Conservation (phyloP, 352 stramenopile species). For the Phytophthora hibernalis region DNA sequence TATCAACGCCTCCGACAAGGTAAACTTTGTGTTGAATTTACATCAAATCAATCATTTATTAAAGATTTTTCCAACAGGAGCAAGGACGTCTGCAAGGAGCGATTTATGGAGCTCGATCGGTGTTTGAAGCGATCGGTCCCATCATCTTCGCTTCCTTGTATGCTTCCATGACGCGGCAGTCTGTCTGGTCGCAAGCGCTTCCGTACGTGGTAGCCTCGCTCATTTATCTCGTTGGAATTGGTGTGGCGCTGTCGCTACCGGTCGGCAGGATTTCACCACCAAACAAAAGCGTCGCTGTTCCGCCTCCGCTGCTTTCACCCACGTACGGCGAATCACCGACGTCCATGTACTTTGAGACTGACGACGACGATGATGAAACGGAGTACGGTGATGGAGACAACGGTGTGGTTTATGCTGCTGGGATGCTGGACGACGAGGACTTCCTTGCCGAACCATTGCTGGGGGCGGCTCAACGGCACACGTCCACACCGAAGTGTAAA, state of each 20-base stretch:
- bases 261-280: slow-evolving; percentile 23
- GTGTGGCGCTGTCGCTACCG: slow-evolving; percentile 56
- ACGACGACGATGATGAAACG: slow-evolving; percentile 48
- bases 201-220: slow-evolving; percentile 67
- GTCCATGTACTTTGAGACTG: slow-evolving; percentile 60
- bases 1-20: slow-evolving; percentile 56
- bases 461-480: slow-evolving; percentile 18
- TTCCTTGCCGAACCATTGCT: slow-evolving; percentile 65
- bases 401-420: slow-evolving; percentile 30
- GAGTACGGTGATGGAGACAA: slow-evolving; percentile 19
- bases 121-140: slow-evolving; percentile 69
- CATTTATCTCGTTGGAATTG: slow-evolving; percentile 57
- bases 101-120: slow-evolving; percentile 69
- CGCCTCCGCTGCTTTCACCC: slow-evolving; percentile 47
- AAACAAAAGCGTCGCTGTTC: slow-evolving; percentile 16
- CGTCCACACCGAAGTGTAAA: slow-evolving; percentile 20
- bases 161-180: slow-evolving; percentile 51
- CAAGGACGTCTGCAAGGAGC: slow-evolving; percentile 79
- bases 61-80: slow-evolving; percentile 39
- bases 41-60: slow-evolving; percentile 1
- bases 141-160: slow-evolving; percentile 70
- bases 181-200: slow-evolving; percentile 51
- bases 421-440: slow-evolving; percentile 30
- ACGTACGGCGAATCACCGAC: slow-evolving; percentile 48
- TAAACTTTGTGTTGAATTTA: slow-evolving; percentile 10